Evolutionary conservation across 768 basidiomycete species (phyloP).

Genomic region (Russula sp.): DNA sequence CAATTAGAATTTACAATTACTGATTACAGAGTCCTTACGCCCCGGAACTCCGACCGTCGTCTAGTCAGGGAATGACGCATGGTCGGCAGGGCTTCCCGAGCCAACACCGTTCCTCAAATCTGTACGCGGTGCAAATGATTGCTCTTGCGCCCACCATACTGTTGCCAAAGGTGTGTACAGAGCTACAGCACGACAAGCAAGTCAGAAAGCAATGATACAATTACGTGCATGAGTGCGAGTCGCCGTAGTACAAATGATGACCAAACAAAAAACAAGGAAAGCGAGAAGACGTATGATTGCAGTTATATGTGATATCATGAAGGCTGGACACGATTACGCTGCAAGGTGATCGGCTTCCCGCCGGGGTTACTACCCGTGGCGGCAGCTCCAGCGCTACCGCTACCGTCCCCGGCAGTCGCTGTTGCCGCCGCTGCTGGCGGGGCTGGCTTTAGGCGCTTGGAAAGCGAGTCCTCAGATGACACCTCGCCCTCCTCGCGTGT

Average conservation of each 20-base stretch:
- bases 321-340: slow-evolving; percentile 28
- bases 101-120: too few species aligned
- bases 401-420: not conserved
- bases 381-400: not conserved
- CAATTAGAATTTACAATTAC: too few species aligned
- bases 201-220: slow-evolving; percentile 1
- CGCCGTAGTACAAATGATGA: slow-evolving; percentile 3
- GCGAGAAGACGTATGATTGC: not conserved
- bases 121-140: too few species aligned
- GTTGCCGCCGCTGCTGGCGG: not conserved
- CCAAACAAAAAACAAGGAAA: not conserved
- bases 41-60: too few species aligned
- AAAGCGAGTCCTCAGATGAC: slow-evolving; percentile 16
- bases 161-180: not conserved
- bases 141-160: too few species aligned
- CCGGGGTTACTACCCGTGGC: not conserved
- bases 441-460: slow-evolving; percentile 22
- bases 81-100: too few species aligned
- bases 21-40: too few species aligned
- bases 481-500: slow-evolving; percentile 22
- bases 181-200: slow-evolving; percentile 30
- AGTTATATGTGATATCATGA: slow-evolving; percentile 13
- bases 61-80: too few species aligned
- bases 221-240: slow-evolving; percentile 13
- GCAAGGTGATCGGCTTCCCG: slow-evolving; percentile 21